Conservation (phyloP, 495 filamentous ascomycete genomes). For the Podospora tetraspora region DNA sequence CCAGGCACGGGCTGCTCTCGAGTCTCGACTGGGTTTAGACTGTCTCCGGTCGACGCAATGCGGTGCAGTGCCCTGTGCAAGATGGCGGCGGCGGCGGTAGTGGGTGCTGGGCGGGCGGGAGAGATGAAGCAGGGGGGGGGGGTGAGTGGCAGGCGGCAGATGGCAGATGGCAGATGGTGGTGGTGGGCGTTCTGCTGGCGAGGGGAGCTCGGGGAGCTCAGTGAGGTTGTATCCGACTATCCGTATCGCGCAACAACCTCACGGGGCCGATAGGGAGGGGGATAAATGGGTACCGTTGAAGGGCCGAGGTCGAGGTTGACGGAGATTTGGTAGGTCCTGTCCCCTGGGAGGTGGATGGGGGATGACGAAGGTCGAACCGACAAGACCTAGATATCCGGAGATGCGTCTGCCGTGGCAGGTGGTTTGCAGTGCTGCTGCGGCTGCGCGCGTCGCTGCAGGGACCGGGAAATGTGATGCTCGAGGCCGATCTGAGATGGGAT, state of each 20-base stretch:
- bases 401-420: not conserved
- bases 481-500: not conserved
- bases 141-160: conserved; percentile 4
- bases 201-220: not conserved
- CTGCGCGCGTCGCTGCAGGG: conserved; percentile 6
- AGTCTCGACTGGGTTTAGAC: conserved; percentile 15
- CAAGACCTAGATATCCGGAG: not conserved
- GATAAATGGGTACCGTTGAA: conserved; percentile 5
- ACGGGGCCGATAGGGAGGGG: not conserved
- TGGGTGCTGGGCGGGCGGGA: conserved; percentile 14
- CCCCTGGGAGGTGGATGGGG: not conserved
- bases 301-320: not conserved
- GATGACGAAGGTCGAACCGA: conserved; percentile 2
- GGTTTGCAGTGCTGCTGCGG: conserved; percentile 4
- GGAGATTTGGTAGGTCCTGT: not conserved
- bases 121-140: conserved; percentile 7
- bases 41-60: conserved; percentile 14
- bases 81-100: conserved; percentile 16
- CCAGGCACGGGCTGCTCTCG: conserved; percentile 12
- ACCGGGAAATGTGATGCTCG: conserved; percentile 1
- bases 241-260: conserved; percentile 6
- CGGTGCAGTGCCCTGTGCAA: conserved; percentile 3
- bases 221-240: not conserved
- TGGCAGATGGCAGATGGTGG: conserved; percentile 9
- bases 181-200: conserved; percentile 2